Evolutionary conservation across 208 protist species (phyloP), one percentile per base, ranked within the genome.

Genomic region (Crithidia fasciculata): DNA sequence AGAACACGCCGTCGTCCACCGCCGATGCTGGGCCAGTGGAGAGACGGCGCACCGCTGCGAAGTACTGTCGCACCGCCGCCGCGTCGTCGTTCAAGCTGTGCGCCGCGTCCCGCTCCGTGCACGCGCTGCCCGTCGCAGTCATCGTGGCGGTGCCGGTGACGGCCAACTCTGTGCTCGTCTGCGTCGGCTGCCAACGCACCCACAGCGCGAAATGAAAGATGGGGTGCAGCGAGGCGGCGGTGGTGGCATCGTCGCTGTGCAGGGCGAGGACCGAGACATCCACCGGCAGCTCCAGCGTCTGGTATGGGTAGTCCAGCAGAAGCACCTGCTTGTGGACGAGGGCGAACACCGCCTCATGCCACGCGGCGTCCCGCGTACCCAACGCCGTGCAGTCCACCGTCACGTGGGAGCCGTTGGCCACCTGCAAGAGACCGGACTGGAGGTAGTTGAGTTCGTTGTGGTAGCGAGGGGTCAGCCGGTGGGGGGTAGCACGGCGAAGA

Each of bases 321-420:
- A 95, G 81, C 19, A 81, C 69, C 72, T 95, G 86, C 57, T 88
- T 88, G 76, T 93, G 88, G 3, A 92, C 68, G 2, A 86, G 70
- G 2, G 80, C 52, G 52, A 93, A 93, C 39, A 95, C 53, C 6
- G 76, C 75, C 36, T 95, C 86, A 39, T 76, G 62, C 77, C 89
- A 83, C 43, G 66, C 41, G 47, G 15, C 65, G 28, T 55, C 60
- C 44, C n/a, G 28, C n/a, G 49, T 36, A 6, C 16, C 61, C 10
- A 92, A 64, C 2, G 69, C 73, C 9, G 52, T 54, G 58, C 84
- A 91, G 78, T 96, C 87, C 5, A 96, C 52, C 19, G 88, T 93
- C n/a, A 96, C 57, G 63, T 96, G 87, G 10, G 86, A 85, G n/a
- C 92, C 92, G 74, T 94, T 91, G 5, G 84, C 89, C 6, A 96